Conservation (phyloP, 352 stramenopile genomes). For the Globisporangium parvum region DNA sequence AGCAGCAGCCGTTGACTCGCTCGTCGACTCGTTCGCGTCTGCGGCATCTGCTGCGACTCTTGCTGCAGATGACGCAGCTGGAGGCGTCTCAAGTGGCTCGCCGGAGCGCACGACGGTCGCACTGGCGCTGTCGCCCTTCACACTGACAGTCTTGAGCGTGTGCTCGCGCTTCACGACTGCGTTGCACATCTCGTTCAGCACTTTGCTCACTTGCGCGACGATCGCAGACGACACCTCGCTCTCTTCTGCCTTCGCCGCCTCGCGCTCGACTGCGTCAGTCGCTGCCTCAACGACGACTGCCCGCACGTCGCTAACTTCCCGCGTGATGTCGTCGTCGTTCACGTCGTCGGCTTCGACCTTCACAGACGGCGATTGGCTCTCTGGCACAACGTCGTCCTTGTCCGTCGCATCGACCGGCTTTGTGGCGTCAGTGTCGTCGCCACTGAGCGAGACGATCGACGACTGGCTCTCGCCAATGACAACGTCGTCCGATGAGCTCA, state of each 20-base stretch:
- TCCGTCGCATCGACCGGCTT: too few relatives aligned
- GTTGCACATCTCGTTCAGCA: not conserved
- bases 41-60: not conserved
- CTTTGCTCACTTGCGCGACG: not conserved
- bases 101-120: too few relatives aligned
- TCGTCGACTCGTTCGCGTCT: not conserved
- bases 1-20: not conserved
- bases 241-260: not conserved
- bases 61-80: not conserved
- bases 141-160: too few relatives aligned
- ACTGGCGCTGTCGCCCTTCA: not conserved
- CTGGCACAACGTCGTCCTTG: constrained; percentile 2
- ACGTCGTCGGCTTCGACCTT: not conserved
- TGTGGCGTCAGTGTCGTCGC: not conserved
- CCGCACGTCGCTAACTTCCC: too few relatives aligned
- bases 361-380: not conserved
- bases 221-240: not conserved
- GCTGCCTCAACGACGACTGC: not conserved
- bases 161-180: not conserved
- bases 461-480: constrained; percentile 1
- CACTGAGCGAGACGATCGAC: not conserved
- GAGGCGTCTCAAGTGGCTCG: too few relatives aligned
- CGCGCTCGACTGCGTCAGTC: not conserved
- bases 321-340: not conserved
- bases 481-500: not conserved